A percentile compares a stretch with the other conserved stretches of the same genome.
Evolutionary conservation across 208 protist species (phyloP).

Genomic region (Naegleria lovaniensis): DNA sequence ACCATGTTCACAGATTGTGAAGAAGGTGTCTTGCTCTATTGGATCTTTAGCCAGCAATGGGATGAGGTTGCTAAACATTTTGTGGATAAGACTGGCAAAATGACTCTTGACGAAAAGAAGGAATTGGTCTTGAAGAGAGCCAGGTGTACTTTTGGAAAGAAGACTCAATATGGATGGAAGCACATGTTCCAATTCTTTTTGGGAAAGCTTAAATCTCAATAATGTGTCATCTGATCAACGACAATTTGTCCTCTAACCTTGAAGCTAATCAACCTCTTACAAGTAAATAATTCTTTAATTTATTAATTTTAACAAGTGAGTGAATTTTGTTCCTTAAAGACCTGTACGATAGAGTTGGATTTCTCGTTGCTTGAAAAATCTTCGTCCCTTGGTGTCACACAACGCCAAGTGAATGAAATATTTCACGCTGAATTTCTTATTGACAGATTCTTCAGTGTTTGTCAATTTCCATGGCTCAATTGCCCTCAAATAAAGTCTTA

Average conservation of each 20-base stretch:
- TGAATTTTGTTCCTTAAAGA: neutral
- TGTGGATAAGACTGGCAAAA: constrained; percentile 27
- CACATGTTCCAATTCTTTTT: neutral
- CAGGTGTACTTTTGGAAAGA: constrained; percentile 11
- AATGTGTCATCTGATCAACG: too few relatives aligned
- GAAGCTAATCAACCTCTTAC: too few relatives aligned
- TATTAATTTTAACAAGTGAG: too few relatives aligned
- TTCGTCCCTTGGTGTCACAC: neutral
- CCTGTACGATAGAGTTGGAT: neutral
- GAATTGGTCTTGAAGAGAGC: constrained; percentile 27
- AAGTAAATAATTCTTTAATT: too few relatives aligned
- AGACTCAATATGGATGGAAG: neutral
- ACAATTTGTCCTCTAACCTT: too few relatives aligned
- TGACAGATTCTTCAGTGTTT: constrained; percentile 24
- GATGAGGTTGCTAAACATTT: constrained; percentile 29
- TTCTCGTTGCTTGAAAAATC: constrained; percentile 27
- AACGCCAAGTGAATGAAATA: constrained; percentile 35
- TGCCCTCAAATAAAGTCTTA: constrained; percentile 29
- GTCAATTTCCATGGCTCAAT: constrained; percentile 28
- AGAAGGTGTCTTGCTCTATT: constrained; percentile 34
- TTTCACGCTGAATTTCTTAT: constrained; percentile 35
- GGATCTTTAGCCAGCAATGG: constrained; percentile 32
- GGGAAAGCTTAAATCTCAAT: too few relatives aligned
- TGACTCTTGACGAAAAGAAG: constrained; percentile 32
- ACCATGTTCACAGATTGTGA: constrained; percentile 35